Base-by-base conservation (phyloP, 2,329 filamentous ascomycete genomes). In the Neobulgaria alba region DNA sequence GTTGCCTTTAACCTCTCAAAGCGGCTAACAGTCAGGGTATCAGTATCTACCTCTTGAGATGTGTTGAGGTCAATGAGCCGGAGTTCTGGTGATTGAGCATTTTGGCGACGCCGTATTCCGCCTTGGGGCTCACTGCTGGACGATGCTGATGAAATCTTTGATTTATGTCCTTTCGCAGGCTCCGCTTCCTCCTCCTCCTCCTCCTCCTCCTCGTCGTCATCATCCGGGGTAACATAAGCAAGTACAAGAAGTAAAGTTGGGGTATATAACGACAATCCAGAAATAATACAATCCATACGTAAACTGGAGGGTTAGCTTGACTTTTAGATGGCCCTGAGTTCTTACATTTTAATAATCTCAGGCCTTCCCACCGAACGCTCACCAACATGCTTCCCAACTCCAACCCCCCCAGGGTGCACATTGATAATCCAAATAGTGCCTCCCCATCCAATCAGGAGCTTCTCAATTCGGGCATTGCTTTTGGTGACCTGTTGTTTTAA, bases 271-370 rank as follows among this genome's bases (percentile, higher is more conserved):
- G 90, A 93, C 63, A 98, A 83, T 57, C 92, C 92, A 60, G 92
- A 95, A 69, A 98, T 87, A 62, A 95, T 88, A 70, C 92, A 96
- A 67, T 98, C 92, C 65, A 92, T 94, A 57, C 88, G 85, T 64
- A 96, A 76, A 64, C 83, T 89, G 50, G 14, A 18, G 18, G 12
- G 23, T 36, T 31, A 37, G 48, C 59, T 64, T 52, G 64, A 61
- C 32, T 20, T 5, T 1, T 33, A 14, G 30, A 17, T 4, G 32
- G 7, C 19, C 12, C 31, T 7, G 14, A 3, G 7, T 19, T 73
- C 85, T 73, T 61, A 93, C 85, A 90, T 89, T 64, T 94, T 93
- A 47, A 87, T 79, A 59, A 96, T 90, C 60, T 95, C 87, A 36
- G 87, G 89, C 52, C 79, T 82, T 20, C 87, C 90, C 52, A 83